Evolutionary conservation across 2,329 filamentous ascomycete genomes (phyloP), one percentile per base, ranked within the genome.

Genomic region (Alternaria ethzedia): DNA sequence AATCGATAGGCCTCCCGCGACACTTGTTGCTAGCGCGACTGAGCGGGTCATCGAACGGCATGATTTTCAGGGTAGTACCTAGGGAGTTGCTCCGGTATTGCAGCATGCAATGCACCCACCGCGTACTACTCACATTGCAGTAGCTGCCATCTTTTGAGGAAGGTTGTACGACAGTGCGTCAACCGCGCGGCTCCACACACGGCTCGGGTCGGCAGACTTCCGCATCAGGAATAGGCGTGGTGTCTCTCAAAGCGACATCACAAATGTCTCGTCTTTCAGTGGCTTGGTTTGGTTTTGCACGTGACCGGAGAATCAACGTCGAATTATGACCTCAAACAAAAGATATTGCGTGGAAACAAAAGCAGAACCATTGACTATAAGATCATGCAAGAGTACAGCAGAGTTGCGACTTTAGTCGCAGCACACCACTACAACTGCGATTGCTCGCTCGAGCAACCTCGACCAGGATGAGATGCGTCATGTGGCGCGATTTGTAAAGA

Each of bases 131-230:
- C 30, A 36, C 26, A 44, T 28, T 50, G 36, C 54, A 61, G 46
- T 57, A 51, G 47, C 44, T 20, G 32, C 15, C 26, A 21, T 30
- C 32, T 23, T 44, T 59, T 54, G 25, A 17, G 54, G 59, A 63
- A 63, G 26, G 28, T 54, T 54, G 30, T 49, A 25, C 44, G 45
- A 59, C 41, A 59, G 28, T 28, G 36, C 62, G 54, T 50, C 61
- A 66, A 45, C 61, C 64, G 64, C 64, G 63, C 63, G 63, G 59
- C 54, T 65, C 58, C 50, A 54, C 26, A 61, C 54, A 57, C 63
- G 63, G 63, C 63, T 65, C 59, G 55, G 59, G 50, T 65, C 63
- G 55, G 63, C 41, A 52, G 45, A 63, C 50, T 43, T 58, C 59
- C 59, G 13, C 21, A 52, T 59, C 15, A 43, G 58, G 54, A 49